Base-by-base conservation (phyloP, 345 rosid genomes). In the Citrus reticulata region DNA sequence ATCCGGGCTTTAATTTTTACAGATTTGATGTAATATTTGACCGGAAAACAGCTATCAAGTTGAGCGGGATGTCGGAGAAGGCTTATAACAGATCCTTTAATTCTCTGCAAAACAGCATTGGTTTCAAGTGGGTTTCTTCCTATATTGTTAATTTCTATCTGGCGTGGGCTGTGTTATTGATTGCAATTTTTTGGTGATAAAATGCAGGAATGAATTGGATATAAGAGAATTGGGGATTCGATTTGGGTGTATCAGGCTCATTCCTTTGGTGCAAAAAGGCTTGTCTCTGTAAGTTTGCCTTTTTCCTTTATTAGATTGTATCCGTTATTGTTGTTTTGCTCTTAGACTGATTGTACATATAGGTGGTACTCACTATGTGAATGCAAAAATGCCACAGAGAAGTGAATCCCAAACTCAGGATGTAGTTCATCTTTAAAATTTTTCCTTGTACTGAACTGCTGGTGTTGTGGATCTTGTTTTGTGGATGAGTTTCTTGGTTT, bases 31-130 rank as follows among this genome's bases (percentile, higher is more conserved):
- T 88, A 67, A 83, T 93, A 30, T 96, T 96, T 68, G 97, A 96
- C 77, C 83, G 95, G 49, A 90, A 90, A 17, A 82, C 80, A 59
- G 97, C 97, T 14, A 86, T 91, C 27, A 90, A 85, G 75, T 58
- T 93, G 83, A 96, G 98, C 65, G 99, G 99, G 59, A 84, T 94
- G 95, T 94, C 97, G 0, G 98, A 96, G 87, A 89, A 89, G 80
- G 98, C 97, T 63, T 94, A 91, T 78, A 89, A 78, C 57, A 86
- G 95, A 85, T 92, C 97, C 57, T 96, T 93, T 86, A 94, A 92
- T 85, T 85, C 87, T 3, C 62, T 93, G 20, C 97, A 94, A 78
- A 96, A 94, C 55, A 89, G 92, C 51, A 81, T 96, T 30, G 95
- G 98, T 8, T 77, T 96, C 82, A 93, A 91, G 99, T 95, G 79